Base-by-base conservation (phyloP, 148 eudicot species). In the Cornus suecica region DNA sequence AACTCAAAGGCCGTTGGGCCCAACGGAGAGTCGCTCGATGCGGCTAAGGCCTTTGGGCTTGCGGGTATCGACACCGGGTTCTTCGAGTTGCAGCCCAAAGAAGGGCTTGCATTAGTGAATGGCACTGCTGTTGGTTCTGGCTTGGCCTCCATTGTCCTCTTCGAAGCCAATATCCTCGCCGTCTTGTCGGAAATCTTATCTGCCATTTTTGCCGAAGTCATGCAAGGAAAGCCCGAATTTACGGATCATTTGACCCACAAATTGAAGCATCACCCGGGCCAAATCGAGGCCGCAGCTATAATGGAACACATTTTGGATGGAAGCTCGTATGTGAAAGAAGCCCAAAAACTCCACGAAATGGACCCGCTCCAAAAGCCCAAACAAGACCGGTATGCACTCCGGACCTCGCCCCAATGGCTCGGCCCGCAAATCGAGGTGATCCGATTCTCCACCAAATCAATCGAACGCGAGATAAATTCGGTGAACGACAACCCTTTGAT, bases 41-140 rank as follows among this genome's bases (percentile, higher is more conserved):
- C 84, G 0, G 18, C 22, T 2, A 75, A 77, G 34, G 81, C 84
- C 72, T 81, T 81, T 58, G 24, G 42, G 3, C 58, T 27, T 24
- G 78, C 81, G 4, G 75, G 84, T 13, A 66, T 81, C 31, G 32
- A 74, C 0, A 32, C 70, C 24, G 81, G 81, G 8, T 81, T 81
- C 68, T 81, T 81, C 48, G 77, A 81, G 70, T 69, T 80, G 72
- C 80, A 76, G 77, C 83, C 83, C n/a, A 80, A 80, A 25, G 84
- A 81, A 61, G 84, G 84, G 1, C 78, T 81, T 27, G 84, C 84
- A 0, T 25, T 81, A 9, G 84, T 81, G 28, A 81, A 81, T 54
- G 84, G 84, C 32, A 81, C 84, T 2, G 84, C 84, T 20, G 84
- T 81, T 13, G 84, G 84, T 18, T 81, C 84, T n/a, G 84, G 71